Evolutionary conservation across 441 rosid genomes (phyloP).

Genomic region (Gossypium schwendimanii): DNA sequence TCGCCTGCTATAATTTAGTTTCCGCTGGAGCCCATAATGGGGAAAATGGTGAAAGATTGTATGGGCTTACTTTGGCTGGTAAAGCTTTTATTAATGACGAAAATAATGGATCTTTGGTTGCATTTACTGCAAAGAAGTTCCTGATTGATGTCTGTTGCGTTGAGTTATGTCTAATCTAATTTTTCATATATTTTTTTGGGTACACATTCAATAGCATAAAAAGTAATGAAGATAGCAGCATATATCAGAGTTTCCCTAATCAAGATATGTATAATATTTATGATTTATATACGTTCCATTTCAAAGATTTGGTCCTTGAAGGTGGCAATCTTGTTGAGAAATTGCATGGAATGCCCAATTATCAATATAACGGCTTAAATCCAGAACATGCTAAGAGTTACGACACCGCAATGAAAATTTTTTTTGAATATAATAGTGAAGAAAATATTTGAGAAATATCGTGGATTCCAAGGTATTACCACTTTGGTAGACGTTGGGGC

Average conservation of each 20-base stretch:
- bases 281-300: background rate
- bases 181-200: no score
- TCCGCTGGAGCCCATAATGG: background rate
- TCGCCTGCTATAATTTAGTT: background rate
- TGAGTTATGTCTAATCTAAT: background rate
- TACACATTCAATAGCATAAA: no score
- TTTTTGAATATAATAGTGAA: background rate
- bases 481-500: constrained; percentile 1
- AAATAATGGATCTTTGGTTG: background rate
- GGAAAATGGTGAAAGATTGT: background rate
- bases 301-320: background rate
- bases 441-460: constrained; percentile 4
- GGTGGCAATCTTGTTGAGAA: background rate
- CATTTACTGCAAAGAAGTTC: background rate
- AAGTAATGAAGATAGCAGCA: no score
- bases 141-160: background rate
- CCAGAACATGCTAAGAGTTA: background rate
- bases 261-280: no score
- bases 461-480: background rate
- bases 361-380: background rate
- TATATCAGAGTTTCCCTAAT: no score
- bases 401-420: background rate
- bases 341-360: background rate
- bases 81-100: background rate
- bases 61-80: background rate